These are phyloP conservation scores for Curvularia spicifera DNA, from an alignment of 2,329 filamentous ascomycete genomes.

Conservation along the genomic window DNA sequence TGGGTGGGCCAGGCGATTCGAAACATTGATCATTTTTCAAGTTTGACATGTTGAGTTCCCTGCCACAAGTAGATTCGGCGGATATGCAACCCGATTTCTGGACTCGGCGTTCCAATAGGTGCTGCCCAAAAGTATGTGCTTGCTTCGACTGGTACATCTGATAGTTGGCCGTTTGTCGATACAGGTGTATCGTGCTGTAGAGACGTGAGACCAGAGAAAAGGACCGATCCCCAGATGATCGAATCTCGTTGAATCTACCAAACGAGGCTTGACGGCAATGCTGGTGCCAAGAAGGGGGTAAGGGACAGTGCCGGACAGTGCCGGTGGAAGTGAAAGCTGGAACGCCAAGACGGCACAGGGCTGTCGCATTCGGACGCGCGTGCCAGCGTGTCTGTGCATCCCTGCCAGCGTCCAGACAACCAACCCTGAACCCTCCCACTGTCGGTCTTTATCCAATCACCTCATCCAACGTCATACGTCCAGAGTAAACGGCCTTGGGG, in stretches of 20 bases:
- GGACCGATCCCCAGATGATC: not conserved
- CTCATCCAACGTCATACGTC: conserved; percentile 3
- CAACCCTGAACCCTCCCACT: conserved; percentile 6
- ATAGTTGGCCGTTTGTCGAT: not conserved
- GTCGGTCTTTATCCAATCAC: conserved; percentile 2
- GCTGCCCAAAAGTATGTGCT: not conserved
- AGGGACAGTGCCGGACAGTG: not conserved
- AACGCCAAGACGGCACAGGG: not conserved
- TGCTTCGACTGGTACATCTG: not conserved
- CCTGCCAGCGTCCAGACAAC: conserved; percentile 8
- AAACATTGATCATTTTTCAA: not conserved
- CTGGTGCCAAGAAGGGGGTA: not conserved
- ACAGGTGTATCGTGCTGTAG: not conserved
- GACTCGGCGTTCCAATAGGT: not conserved
- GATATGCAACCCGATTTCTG: not conserved
- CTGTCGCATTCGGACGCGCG: not conserved
- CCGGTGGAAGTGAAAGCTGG: not conserved
- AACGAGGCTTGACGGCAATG: not conserved
- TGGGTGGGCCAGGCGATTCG: not conserved
- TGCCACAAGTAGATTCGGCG: not conserved
- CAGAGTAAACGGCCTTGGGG: not conserved
- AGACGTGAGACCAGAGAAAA: not conserved
- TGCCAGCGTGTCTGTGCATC: conserved; percentile 20
- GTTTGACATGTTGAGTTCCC: not conserved
- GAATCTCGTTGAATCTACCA: not conserved